A percentile compares a stretch with the other conserved stretches of the same genome.
phyloP scores from a whole-genome alignment of 495 filamentous ascomycete species.

The Neurospora intermedia region DNA sequence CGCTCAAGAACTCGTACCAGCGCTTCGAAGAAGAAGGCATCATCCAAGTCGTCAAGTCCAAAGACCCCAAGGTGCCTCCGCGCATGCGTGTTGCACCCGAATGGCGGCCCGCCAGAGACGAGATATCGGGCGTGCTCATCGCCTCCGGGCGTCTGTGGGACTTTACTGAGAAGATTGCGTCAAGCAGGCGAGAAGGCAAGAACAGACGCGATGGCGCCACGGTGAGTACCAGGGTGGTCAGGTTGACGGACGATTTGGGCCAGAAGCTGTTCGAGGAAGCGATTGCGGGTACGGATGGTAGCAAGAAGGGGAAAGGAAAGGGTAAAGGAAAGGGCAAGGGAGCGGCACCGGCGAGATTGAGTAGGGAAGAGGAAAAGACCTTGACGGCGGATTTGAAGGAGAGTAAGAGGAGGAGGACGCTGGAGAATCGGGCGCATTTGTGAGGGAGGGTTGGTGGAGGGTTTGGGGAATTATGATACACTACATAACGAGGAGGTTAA shows the following conservation, averaged over 20 bases:
- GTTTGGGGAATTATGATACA: not conserved
- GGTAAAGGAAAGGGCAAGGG: slow-evolving; percentile 18
- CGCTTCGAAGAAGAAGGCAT: slow-evolving; percentile 89
- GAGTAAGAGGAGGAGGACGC: slow-evolving; percentile 28
- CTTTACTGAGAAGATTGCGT: slow-evolving; percentile 78
- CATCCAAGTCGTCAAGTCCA: slow-evolving; percentile 56
- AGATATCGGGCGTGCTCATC: slow-evolving; percentile 46
- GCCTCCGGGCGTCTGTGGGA: slow-evolving; percentile 73
- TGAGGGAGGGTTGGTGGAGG: slow-evolving; percentile 7
- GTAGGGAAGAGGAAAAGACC: slow-evolving; percentile 29
- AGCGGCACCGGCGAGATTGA: slow-evolving; percentile 26
- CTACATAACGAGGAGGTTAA: not conserved
- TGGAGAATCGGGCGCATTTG: slow-evolving; percentile 39
- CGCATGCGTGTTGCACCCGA: slow-evolving; percentile 58
- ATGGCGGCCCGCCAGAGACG: slow-evolving; percentile 65
- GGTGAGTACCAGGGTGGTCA: slow-evolving; percentile 72
- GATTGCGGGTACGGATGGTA: not conserved
- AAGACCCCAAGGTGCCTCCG: slow-evolving; percentile 45
- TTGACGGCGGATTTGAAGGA: slow-evolving; percentile 25
- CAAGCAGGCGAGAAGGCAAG: slow-evolving; percentile 80
- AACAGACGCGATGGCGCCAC: slow-evolving; percentile 86
- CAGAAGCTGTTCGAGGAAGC: slow-evolving; percentile 37
- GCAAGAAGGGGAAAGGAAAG: slow-evolving; percentile 5
- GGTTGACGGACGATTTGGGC: slow-evolving; percentile 53
- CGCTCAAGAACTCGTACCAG: slow-evolving; percentile 81